Evolutionary conservation across 2,329 filamentous ascomycete genomes (phyloP).

Genomic region (Coniosporium tulheliwenetii): DNA sequence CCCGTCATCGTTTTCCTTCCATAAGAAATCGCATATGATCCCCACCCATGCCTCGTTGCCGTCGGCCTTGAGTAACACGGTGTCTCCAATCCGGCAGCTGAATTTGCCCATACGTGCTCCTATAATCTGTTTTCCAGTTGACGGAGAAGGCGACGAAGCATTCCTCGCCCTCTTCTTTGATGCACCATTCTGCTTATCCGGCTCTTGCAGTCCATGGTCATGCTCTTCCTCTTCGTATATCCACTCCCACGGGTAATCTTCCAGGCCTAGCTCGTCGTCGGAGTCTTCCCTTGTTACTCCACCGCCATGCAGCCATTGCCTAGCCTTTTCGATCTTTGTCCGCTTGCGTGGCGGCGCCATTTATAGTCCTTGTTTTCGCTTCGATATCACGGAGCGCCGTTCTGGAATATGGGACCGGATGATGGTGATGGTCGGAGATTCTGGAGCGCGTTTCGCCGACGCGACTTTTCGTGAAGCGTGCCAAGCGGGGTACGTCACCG

Average conservation of each 20-base stretch:
- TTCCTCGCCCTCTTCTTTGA: constrained; percentile 14
- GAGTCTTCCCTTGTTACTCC: constrained; percentile 63
- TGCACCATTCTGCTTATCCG: constrained; percentile 4
- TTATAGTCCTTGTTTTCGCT: neutral
- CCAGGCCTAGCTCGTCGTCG: constrained; percentile 60
- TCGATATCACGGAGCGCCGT: neutral
- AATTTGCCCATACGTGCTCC: constrained; percentile 75
- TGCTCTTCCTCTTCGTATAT: constrained; percentile 37
- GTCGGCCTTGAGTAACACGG: constrained; percentile 75
- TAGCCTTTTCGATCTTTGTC: constrained; percentile 29
- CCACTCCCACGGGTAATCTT: constrained; percentile 36
- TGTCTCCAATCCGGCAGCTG: constrained; percentile 66
- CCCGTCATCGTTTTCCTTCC: constrained; percentile 50
- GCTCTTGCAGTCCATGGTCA: constrained; percentile 5
- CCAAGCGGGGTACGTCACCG: neutral
- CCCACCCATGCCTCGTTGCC: constrained; percentile 88
- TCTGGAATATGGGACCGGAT: neutral
- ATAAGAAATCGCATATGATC: constrained; percentile 68
- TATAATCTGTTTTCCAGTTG: constrained; percentile 39
- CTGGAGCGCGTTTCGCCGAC: neutral
- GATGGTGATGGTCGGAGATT: no score
- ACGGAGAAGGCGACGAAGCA: constrained; percentile 3
- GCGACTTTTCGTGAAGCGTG: neutral
- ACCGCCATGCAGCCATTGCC: constrained; percentile 37
- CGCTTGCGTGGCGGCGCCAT: constrained; percentile 7